phyloP scores from a whole-genome alignment of 75 land plant species.

The Selaginella moellendorffii region DNA sequence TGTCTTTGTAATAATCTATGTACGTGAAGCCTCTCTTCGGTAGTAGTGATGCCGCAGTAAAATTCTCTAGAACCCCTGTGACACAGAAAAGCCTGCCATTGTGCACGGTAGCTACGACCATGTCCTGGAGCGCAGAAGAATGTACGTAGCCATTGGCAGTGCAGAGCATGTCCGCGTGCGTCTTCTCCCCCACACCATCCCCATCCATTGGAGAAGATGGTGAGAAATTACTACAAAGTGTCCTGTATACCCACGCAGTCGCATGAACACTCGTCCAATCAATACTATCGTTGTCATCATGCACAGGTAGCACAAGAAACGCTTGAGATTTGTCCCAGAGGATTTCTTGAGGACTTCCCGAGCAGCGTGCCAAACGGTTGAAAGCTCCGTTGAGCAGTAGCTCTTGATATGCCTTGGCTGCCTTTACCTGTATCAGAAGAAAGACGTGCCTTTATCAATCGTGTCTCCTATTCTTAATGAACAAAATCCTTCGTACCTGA shows the following conservation, averaged over 20 bases:
- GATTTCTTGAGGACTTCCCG: not conserved
- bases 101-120: not conserved
- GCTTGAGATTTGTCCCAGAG: not conserved
- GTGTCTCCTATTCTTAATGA: not conserved
- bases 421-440: constrained; percentile 31
- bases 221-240: not conserved
- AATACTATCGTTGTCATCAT: not conserved
- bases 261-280: not conserved
- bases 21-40: not conserved
- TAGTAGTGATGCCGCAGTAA: not conserved
- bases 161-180: not conserved
- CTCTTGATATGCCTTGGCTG: constrained; percentile 77
- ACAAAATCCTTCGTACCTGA: constrained; percentile 34
- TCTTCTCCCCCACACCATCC: not conserved
- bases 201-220: not conserved
- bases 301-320: not conserved
- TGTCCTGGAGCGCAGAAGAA: not conserved
- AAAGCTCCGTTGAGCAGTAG: constrained; percentile 79
- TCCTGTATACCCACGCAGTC: not conserved
- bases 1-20: not conserved
- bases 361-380: constrained; percentile 9
- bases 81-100: not conserved
- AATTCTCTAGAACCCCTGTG: not conserved
- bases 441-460: not conserved
- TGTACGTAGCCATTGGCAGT: not conserved